phyloP scores from a whole-genome alignment of 441 rosid genomes.

The Lepidium campestre region DNA sequence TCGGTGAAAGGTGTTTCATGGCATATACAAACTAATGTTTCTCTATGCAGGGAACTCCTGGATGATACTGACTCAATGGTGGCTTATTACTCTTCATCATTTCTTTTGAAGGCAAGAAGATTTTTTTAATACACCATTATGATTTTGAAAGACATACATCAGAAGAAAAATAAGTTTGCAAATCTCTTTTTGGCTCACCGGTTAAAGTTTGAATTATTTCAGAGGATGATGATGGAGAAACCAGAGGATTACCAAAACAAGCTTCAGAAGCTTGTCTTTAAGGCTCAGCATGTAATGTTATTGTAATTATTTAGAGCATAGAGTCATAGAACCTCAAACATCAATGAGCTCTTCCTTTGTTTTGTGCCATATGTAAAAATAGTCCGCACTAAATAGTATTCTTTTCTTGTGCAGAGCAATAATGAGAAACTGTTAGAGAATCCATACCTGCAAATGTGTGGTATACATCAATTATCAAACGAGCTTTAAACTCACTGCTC shows the following conservation, averaged over 20 bases:
- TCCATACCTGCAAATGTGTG: slow-evolving; percentile 98
- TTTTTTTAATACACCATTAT: slow-evolving; percentile 10
- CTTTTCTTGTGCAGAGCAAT: slow-evolving; percentile 68
- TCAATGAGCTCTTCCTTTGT: neutral
- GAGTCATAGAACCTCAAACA: neutral
- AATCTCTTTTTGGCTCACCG: slow-evolving; percentile 20
- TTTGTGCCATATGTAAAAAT: neutral
- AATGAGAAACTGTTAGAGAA: slow-evolving; percentile 96
- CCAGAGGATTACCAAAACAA: slow-evolving; percentile 93
- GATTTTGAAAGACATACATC: neutral
- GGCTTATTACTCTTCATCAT: slow-evolving; percentile 95
- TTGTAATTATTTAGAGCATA: neutral
- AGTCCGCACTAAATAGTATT: neutral
- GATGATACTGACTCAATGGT: slow-evolving; percentile 98
- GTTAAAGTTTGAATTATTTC: slow-evolving; percentile 24
- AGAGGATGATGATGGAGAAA: slow-evolving; percentile 99
- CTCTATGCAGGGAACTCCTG: slow-evolving; percentile 67
- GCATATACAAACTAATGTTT: slow-evolving; percentile 12
- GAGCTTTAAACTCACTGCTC: slow-evolving; percentile 43
- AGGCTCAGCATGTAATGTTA: slow-evolving; percentile 86
- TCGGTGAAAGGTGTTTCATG: slow-evolving; percentile 18
- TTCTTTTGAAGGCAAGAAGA: slow-evolving; percentile 85
- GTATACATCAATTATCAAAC: slow-evolving; percentile 90
- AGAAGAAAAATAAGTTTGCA: neutral
- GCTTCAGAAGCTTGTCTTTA: slow-evolving; percentile 93